Conservation (phyloP, 176 grass and related monocot species). For the Coix lacrymajobi region DNA sequence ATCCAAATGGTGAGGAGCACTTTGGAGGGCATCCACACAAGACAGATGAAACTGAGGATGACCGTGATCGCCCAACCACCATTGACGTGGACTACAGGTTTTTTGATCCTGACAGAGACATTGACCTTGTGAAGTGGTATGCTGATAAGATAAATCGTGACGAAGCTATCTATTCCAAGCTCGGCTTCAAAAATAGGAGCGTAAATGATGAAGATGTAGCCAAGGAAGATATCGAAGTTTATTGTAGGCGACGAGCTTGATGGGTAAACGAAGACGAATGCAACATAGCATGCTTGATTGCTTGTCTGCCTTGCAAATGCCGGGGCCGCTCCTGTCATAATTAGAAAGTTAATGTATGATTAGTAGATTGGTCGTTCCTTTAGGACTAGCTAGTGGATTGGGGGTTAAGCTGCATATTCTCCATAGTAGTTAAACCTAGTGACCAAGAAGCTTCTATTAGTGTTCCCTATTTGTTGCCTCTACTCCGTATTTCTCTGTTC, state of each 20-base stretch:
- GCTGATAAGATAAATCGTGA: background rate
- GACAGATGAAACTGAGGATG: background rate
- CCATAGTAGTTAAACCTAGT: no score
- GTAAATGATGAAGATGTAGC: background rate
- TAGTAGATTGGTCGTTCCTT: no score
- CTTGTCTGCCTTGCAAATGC: no score
- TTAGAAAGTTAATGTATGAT: no score
- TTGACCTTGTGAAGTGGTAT: constrained; percentile 4
- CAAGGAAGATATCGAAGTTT: background rate
- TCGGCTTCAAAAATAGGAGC: background rate
- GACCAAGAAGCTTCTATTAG: no score
- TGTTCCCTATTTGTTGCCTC: no score
- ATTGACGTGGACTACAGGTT: constrained; percentile 3
- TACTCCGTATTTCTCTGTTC: no score
- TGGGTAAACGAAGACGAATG: background rate
- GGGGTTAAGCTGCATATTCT: background rate
- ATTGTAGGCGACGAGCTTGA: background rate
- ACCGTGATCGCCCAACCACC: background rate
- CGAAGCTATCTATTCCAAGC: background rate
- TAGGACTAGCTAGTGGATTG: no score
- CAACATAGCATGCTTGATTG: no score
- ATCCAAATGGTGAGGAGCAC: constrained; percentile 7
- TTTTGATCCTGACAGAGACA: constrained; percentile 24
- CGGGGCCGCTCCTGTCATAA: no score
- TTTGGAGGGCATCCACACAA: background rate